Evolutionary conservation across 768 basidiomycete genomes (phyloP), one percentile per base, ranked within the genome.

Genomic region (Pisolithus tinctorius): DNA sequence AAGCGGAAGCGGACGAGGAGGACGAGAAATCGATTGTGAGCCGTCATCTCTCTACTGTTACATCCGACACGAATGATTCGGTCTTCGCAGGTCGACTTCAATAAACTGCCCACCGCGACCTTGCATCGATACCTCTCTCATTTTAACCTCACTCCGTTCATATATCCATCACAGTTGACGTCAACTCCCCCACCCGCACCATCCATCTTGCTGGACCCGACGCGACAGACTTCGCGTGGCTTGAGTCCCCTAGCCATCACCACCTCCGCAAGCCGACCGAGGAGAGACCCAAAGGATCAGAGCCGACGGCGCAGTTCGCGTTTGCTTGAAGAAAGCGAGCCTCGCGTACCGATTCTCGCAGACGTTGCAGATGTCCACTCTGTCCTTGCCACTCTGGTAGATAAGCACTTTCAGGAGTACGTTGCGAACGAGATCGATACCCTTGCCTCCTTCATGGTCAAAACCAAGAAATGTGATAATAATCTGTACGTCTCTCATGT

Each of bases 361-460:
- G 89, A 92, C 63, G 62, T 84, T 11, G 75, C 73, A 31, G 88
- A 89, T 36, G 71, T 88, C 14, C 83, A 88, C 52, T 71, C 64
- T 0, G 75, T 85, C 41, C 68, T 92, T 31, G 88, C 88, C 2
- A 69, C 71, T 7, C 75, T 92, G 38, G 87, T 82, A 2, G 84
- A 88, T 60, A 74, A 74, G 49, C 89, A 92, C 66, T 91, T 88
- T 63, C 73, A 78, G 51, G 81, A 84, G 37, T 71, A 80, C 51
- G 59, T 68, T 11, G 67, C 76, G 16, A 83, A 84, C 65, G 89
- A 92, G 66, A 82, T 88, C 44, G 89, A 91, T 54, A 86, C 83
- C n/a, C 70, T 91, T 38, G 85, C 86, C 17, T 78, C 82, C 29
- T 90, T 91, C 58, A 85, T 90, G 85, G 78, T 89, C 46, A 86